A percentile compares a stretch with the other conserved stretches of the same genome.
Evolutionary conservation across 164 flowering plant genomes (phyloP).

Genomic region (Tinospora cordifolia): DNA sequence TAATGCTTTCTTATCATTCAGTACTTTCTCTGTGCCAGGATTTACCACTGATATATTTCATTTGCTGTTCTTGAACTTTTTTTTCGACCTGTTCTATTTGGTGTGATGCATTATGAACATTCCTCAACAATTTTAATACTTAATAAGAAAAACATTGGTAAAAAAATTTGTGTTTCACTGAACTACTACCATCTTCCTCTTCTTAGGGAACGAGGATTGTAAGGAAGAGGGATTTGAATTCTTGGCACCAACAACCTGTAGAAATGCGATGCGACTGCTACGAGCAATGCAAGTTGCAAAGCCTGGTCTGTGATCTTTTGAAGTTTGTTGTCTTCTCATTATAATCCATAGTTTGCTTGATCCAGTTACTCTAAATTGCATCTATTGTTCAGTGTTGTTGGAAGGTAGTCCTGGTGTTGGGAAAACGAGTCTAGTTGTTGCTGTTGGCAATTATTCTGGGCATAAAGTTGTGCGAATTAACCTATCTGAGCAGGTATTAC

Average conservation of each 20-base stretch:
- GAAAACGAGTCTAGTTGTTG: constrained; percentile 83
- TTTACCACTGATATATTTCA: not conserved
- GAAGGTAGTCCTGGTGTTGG: constrained; percentile 99
- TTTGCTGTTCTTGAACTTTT: not conserved
- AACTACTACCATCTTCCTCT: not conserved
- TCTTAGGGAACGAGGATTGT: constrained; percentile 35
- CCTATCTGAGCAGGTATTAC: constrained; percentile 85
- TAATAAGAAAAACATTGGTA: not conserved
- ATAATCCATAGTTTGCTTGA: not conserved
- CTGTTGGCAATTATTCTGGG: constrained; percentile 83
- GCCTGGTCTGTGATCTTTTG: constrained; percentile 48
- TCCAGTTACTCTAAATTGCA: not conserved
- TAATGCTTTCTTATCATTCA: too few relatives aligned
- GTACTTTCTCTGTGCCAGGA: too few relatives aligned
- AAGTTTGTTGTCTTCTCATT: constrained; percentile 3
- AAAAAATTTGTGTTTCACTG: not conserved
- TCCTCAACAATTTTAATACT: not conserved
- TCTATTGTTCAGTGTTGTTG: constrained; percentile 48
- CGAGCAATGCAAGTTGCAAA: constrained; percentile 93
- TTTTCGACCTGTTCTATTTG: not conserved
- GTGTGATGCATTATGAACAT: not conserved
- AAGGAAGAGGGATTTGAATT: constrained; percentile 56
- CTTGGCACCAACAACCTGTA: constrained; percentile 80
- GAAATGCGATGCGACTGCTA: constrained; percentile 71
- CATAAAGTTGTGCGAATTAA: constrained; percentile 87